These are phyloP conservation scores for Nidularia pulvinata DNA, from an alignment of 768 basidiomycete genomes.

Conservation along the genomic window DNA sequence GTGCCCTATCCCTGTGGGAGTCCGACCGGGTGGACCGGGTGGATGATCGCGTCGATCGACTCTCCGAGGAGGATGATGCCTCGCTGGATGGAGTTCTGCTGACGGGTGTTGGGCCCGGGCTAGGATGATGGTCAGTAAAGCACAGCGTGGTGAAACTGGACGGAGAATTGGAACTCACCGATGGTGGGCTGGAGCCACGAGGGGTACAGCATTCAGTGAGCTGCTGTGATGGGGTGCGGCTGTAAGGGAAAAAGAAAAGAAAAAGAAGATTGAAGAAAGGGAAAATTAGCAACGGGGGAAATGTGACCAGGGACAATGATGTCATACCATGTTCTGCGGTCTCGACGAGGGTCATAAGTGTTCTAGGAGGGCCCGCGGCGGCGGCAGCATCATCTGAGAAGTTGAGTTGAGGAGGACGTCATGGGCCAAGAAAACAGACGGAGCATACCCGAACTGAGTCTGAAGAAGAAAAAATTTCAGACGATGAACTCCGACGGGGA, in stretches of 20 bases:
- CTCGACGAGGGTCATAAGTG: conserved; percentile 5
- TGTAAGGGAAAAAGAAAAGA: not conserved
- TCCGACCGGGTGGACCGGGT: not conserved
- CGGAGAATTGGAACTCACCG: no score
- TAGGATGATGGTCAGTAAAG: not conserved
- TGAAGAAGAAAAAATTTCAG: not conserved
- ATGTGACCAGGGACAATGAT: not conserved
- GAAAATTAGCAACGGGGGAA: not conserved
- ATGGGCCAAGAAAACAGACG: not conserved
- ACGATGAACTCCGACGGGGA: conserved; percentile 6
- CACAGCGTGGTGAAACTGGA: no score
- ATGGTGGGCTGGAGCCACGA: not conserved
- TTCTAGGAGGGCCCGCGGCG: not conserved
- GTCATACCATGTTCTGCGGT: conserved; percentile 2
- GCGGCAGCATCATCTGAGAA: not conserved
- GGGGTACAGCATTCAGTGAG: not conserved
- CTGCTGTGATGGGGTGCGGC: not conserved
- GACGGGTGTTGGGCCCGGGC: not conserved
- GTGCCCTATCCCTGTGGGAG: not conserved
- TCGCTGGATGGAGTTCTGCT: not conserved
- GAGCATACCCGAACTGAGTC: not conserved
- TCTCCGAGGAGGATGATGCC: not conserved
- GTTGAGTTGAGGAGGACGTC: no score
- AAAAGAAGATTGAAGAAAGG: not conserved
- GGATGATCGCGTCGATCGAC: not conserved